These are phyloP conservation scores for Fraxinus ornus DNA, from an alignment of 305 asterid genomes.

Conservation along the genomic window DNA sequence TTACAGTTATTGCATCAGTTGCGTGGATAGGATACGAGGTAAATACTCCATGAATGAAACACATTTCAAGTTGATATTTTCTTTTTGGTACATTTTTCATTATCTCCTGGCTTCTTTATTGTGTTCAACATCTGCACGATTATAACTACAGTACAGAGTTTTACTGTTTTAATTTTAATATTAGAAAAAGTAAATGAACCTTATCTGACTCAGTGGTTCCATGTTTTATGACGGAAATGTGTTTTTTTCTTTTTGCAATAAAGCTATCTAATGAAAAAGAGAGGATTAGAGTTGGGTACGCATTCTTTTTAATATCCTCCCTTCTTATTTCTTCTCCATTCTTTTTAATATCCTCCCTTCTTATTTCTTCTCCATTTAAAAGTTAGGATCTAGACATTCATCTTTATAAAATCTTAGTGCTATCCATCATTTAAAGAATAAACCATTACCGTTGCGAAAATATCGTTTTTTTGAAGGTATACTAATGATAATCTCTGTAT, in stretches of 20 bases:
- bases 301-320: neutral
- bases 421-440: neutral
- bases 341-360: too few relatives aligned
- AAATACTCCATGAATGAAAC: constrained; percentile 24
- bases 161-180: constrained; percentile 21
- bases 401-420: neutral
- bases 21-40: constrained; percentile 98
- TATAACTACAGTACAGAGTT: constrained; percentile 17
- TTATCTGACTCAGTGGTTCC: neutral
- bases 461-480: neutral
- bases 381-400: neutral
- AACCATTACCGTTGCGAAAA: neutral
- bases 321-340: neutral
- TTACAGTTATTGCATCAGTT: constrained; percentile 70
- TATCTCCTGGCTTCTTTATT: neutral
- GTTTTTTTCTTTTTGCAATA: neutral
- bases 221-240: neutral
- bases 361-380: neutral
- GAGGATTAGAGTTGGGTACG: neutral
- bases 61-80: constrained; percentile 8
- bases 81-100: neutral
- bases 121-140: neutral
- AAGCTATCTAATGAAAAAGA: neutral
- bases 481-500: neutral
- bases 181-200: neutral